phyloP scores from a whole-genome alignment of 2,329 filamentous ascomycete species.

The Pseudonectria buxi region DNA sequence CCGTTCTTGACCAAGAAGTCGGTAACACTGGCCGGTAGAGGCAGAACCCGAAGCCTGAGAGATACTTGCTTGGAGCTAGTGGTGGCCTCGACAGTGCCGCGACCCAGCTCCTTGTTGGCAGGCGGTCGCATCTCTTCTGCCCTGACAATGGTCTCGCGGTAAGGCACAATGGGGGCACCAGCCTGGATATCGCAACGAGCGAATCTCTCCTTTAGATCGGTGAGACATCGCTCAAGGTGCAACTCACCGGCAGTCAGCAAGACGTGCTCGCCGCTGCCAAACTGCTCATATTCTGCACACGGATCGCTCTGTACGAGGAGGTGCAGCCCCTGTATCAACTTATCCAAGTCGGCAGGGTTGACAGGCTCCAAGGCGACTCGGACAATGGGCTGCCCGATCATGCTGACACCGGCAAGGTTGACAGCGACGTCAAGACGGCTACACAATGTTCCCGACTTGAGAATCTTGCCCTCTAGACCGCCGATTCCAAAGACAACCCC shows the following conservation, averaged over 20 bases:
- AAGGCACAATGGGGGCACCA: constrained; percentile 90
- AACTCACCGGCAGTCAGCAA: constrained; percentile 89
- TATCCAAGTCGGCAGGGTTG: constrained; percentile 83
- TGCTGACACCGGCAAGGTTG: constrained; percentile 79
- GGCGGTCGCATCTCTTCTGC: constrained; percentile 89
- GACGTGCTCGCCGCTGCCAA: constrained; percentile 90
- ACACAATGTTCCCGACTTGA: constrained; percentile 92
- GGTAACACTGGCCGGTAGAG: constrained; percentile 70
- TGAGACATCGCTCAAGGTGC: constrained; percentile 88
- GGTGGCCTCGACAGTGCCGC: constrained; percentile 68
- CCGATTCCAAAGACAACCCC: constrained; percentile 94
- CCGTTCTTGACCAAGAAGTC: constrained; percentile 79
- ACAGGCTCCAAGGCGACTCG: constrained; percentile 91
- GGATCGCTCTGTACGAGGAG: constrained; percentile 92
- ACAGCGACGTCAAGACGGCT: constrained; percentile 79
- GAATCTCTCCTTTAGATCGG: constrained; percentile 87
- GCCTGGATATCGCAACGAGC: constrained; percentile 92
- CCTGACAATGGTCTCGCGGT: constrained; percentile 82
- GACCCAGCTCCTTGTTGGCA: constrained; percentile 75
- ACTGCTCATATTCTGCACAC: constrained; percentile 90
- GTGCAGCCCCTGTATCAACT: constrained; percentile 84
- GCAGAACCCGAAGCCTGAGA: constrained; percentile 68
- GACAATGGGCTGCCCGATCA: constrained; percentile 83
- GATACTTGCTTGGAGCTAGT: constrained; percentile 84
- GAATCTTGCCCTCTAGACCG: constrained; percentile 84